These are phyloP conservation scores for Cytospora piceicola DNA, from an alignment of 2,329 filamentous ascomycete genomes.

Conservation along the genomic window DNA sequence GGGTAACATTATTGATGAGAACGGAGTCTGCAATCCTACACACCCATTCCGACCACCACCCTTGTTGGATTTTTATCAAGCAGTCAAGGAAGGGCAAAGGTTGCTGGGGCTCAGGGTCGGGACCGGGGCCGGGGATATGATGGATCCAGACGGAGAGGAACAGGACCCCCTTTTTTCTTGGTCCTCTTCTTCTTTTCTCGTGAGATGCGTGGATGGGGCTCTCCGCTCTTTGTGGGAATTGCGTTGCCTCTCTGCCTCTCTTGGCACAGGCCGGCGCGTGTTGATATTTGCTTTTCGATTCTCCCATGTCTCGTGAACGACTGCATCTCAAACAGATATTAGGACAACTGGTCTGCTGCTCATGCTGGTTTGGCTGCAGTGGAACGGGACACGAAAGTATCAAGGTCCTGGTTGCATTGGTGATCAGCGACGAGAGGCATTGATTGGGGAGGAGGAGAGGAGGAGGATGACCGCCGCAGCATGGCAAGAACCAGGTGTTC, in stretches of 20 bases:
- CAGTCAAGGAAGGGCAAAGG: slow-evolving; percentile 15
- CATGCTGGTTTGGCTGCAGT: neutral
- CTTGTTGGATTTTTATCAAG: neutral
- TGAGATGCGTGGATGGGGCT: neutral
- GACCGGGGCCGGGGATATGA: neutral
- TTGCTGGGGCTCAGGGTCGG: slow-evolving; percentile 4
- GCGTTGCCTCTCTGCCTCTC: neutral
- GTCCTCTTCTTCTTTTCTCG: neutral
- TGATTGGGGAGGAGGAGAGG: slow-evolving; percentile 1
- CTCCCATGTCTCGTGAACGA: too few species aligned
- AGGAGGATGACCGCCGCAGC: neutral
- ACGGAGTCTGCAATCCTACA: slow-evolving; percentile 23
- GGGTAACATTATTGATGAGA: slow-evolving; percentile 7
- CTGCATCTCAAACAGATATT: neutral
- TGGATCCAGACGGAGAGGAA: neutral
- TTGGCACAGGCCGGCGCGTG: neutral
- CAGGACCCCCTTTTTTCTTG: slow-evolving; percentile 1
- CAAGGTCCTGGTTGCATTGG: neutral
- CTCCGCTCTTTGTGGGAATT: slow-evolving; percentile 3
- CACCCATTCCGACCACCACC: slow-evolving; percentile 13
- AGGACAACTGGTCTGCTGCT: neutral
- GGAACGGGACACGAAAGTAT: neutral
- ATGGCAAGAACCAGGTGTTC: neutral
- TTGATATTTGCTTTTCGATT: neutral
- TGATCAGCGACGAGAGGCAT: neutral